Evolutionary conservation across 1,284 basidiomycete species (phyloP).

Genomic region (Exobasidium rhododendri): DNA sequence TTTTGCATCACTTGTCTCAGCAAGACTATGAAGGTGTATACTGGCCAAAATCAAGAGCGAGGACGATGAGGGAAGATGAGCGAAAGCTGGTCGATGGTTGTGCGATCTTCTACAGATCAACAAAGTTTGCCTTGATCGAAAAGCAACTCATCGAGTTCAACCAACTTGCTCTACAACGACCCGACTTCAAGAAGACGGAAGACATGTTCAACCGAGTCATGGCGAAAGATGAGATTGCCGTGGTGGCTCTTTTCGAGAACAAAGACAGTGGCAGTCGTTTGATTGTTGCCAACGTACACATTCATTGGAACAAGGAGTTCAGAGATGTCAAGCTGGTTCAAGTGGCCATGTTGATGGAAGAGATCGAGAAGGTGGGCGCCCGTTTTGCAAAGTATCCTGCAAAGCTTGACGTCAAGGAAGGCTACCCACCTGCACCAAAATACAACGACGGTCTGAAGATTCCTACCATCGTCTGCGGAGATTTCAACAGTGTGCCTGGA

Average conservation of each 20-base stretch:
- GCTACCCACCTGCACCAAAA: conserved; percentile 59
- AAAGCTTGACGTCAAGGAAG: conserved; percentile 57
- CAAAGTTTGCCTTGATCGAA: conserved; percentile 86
- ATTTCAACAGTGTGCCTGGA: conserved; percentile 85
- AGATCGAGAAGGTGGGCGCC: conserved; percentile 81
- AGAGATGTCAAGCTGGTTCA: conserved; percentile 98
- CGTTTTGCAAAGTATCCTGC: conserved; percentile 82
- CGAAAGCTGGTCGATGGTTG: conserved; percentile 88
- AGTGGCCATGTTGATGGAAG: conserved; percentile 84
- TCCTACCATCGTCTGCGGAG: conserved; percentile 84
- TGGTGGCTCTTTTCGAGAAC: conserved; percentile 83
- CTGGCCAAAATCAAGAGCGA: conserved; percentile 89
- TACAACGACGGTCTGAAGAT: conserved; percentile 84
- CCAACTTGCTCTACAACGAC: conserved; percentile 83
- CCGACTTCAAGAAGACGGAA: conserved; percentile 96
- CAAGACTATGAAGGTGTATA: conserved; percentile 87
- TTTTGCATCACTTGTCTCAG: conserved; percentile 70
- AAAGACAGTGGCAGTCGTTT: conserved; percentile 79
- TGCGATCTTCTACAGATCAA: conserved; percentile 88
- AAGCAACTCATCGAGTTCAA: conserved; percentile 93
- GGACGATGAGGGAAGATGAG: conserved; percentile 87
- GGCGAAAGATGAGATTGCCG: conserved; percentile 90
- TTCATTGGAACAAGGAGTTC: conserved; percentile 89
- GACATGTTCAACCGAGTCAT: conserved; percentile 99
- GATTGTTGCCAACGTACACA: conserved; percentile 85